Evolutionary conservation across 2,329 filamentous ascomycete species (phyloP).

Genomic region (Exophiala mesophila): DNA sequence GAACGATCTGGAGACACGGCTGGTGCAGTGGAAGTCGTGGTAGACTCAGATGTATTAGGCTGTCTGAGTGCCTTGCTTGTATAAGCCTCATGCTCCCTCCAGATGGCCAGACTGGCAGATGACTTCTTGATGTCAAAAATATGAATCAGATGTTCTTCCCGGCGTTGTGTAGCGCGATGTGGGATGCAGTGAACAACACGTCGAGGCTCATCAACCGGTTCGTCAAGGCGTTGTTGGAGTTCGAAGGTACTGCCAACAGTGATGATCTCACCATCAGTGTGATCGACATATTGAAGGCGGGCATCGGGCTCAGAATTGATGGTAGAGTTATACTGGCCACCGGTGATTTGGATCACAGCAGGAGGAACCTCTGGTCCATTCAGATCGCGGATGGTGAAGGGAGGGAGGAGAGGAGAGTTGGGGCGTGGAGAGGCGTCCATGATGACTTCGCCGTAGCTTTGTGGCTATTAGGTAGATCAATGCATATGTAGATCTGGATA

Average conservation of each 20-base stretch:
- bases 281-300: constrained; percentile 41
- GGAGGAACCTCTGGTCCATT: constrained; percentile 21
- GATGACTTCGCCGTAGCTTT: constrained; percentile 32
- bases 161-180: constrained; percentile 1
- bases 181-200: constrained; percentile 10
- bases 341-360: constrained; percentile 38
- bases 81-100: constrained; percentile 24
- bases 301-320: constrained; percentile 38
- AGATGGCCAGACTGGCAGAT: constrained; percentile 18
- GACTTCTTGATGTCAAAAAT: constrained; percentile 40
- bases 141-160: constrained; percentile 35
- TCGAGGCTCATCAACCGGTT: constrained; percentile 28
- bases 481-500: too few relatives aligned
- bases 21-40: background rate
- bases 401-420: constrained; percentile 14
- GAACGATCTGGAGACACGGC: background rate
- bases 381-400: constrained; percentile 26
- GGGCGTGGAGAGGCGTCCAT: constrained; percentile 8
- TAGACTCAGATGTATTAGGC: background rate
- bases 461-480: too few relatives aligned
- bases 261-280: constrained; percentile 43
- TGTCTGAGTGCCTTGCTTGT: constrained; percentile 16
- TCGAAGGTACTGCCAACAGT: constrained; percentile 46
- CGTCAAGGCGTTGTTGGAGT: constrained; percentile 43
- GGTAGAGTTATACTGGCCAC: constrained; percentile 40